Evolutionary conservation across 2,329 filamentous ascomycete genomes (phyloP), one percentile per base, ranked within the genome.

Genomic region (Botrytis tulipae): DNA sequence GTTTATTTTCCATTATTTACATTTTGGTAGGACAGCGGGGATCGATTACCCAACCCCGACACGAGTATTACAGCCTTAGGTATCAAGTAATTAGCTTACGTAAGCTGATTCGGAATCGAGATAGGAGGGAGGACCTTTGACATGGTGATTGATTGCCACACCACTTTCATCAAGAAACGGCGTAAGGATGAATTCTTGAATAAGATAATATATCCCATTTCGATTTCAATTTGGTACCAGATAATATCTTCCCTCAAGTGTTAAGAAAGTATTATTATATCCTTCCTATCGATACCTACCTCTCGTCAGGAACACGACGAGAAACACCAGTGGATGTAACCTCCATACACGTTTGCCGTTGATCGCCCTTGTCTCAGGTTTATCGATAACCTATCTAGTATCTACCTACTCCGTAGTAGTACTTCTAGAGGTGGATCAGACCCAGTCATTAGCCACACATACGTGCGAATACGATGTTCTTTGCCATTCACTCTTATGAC

Each of bases 1-100:
- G 70, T 72, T 72, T 72, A 72, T 72, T 65, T 72, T 57, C 61
- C 32, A 67, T 59, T 72, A 72, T 72, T 72, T 72, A 72, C 62
- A 44, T 67, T 54, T 22, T 25, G 46, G 29, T 32, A 22, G 37
- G 60, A 72, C 60, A 40, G 70, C 48, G 35, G 44, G 70, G 37
- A 29, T 3, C 46, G 60, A 51, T 12, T 42, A 1, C 16, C n/a
- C 8, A 63, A 22, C 35, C 20, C 70, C 70, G 61, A 35, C 40
- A n/a, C 20, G 9, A 59, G 44, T 46, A 25, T 20, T 1, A 8
- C 5, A 40, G 10, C 65, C 65, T 67, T 48, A 67, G 65, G 65
- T 67, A 40, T 67, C 14, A 18, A 54, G 9, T 2, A 7, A 29
- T 3, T 42, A 3, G 25, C 61, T 44, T 63, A 63, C n/a, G 29